These are phyloP conservation scores for Colletotrichum simmondsii DNA, from an alignment of 2,329 filamentous ascomycete species.

Conservation along the genomic window DNA sequence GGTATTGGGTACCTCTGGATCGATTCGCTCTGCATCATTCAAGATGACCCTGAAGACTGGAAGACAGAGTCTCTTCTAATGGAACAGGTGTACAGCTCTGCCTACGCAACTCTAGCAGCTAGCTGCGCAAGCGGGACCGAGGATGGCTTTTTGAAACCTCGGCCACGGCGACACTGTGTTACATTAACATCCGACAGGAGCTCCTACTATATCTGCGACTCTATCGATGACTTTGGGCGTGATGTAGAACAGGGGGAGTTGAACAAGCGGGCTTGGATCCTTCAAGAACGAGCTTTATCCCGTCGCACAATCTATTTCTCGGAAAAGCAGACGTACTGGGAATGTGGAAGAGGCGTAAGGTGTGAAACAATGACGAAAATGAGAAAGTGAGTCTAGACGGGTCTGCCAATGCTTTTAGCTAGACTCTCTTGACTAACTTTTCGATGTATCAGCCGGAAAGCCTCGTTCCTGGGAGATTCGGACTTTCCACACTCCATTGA, in stretches of 20 bases:
- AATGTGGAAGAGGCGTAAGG: slow-evolving; percentile 47
- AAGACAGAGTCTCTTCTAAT: slow-evolving; percentile 26
- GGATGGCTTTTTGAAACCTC: neutral
- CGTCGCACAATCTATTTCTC: slow-evolving; percentile 51
- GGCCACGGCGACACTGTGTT: neutral
- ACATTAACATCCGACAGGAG: neutral
- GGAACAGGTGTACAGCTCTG: slow-evolving; percentile 20
- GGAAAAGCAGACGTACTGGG: slow-evolving; percentile 48
- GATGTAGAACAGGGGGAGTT: slow-evolving; percentile 44
- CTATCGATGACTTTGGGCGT: slow-evolving; percentile 46
- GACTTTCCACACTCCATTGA: neutral
- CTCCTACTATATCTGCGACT: slow-evolving; percentile 36
- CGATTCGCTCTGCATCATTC: slow-evolving; percentile 36
- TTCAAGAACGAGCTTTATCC: slow-evolving; percentile 50
- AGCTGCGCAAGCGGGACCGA: neutral
- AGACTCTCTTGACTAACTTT: neutral
- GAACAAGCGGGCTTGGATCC: slow-evolving; percentile 50
- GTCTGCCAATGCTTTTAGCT: neutral
- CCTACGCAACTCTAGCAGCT: neutral
- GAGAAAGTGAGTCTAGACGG: slow-evolving; percentile 49
- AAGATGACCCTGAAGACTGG: slow-evolving; percentile 35
- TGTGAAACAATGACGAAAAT: slow-evolving; percentile 47
- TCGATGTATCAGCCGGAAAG: neutral
- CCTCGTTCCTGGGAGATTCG: slow-evolving; percentile 5
- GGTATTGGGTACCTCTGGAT: slow-evolving; percentile 36